Conservation (phyloP, 495 filamentous ascomycete species). For the Talaromyces ruber region DNA sequence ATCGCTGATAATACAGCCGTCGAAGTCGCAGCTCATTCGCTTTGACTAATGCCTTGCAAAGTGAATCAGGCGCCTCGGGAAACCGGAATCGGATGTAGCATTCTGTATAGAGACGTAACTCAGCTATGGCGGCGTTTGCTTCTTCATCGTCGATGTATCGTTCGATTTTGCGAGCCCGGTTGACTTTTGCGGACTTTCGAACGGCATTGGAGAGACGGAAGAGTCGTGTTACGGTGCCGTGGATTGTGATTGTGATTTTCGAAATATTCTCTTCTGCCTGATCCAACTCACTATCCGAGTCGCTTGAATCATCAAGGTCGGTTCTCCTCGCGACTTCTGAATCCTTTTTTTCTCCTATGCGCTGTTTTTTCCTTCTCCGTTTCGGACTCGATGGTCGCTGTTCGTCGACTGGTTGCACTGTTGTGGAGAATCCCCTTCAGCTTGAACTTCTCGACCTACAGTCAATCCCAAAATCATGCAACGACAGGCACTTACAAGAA, state of each 20-base stretch:
- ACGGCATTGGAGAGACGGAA: slow-evolving; percentile 24
- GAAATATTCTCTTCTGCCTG: slow-evolving; percentile 19
- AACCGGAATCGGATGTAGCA: slow-evolving; percentile 21
- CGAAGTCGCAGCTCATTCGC: slow-evolving; percentile 25
- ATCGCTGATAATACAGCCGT: slow-evolving; percentile 25
- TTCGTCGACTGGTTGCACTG: slow-evolving; percentile 20
- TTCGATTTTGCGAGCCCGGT: slow-evolving; percentile 17
- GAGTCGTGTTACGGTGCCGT: slow-evolving; percentile 22
- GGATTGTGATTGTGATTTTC: slow-evolving; percentile 19
- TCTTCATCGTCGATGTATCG: slow-evolving; percentile 20
- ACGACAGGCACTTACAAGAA: slow-evolving; percentile 13
- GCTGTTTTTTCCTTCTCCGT: slow-evolving; percentile 20
- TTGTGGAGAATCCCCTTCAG: slow-evolving; percentile 14
- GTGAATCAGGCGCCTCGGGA: slow-evolving; percentile 19
- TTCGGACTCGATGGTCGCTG: slow-evolving; percentile 9
- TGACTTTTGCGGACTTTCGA: slow-evolving; percentile 22
- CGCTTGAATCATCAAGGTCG: slow-evolving; percentile 18
- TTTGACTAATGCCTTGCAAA: slow-evolving; percentile 21
- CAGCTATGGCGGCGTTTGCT: slow-evolving; percentile 20
- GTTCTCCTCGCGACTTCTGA: slow-evolving; percentile 12
- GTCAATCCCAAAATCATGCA: not conserved
- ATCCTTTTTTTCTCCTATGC: slow-evolving; percentile 15
- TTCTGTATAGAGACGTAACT: slow-evolving; percentile 22
- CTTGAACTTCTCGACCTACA: slow-evolving; percentile 4
- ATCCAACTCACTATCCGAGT: slow-evolving; percentile 17